Percentiles rank a stretch among this genome's conserved stretches.
Evolutionary conservation across 2,329 filamentous ascomycete species (phyloP).

Genomic region (Phyllosticta capitalensis): DNA sequence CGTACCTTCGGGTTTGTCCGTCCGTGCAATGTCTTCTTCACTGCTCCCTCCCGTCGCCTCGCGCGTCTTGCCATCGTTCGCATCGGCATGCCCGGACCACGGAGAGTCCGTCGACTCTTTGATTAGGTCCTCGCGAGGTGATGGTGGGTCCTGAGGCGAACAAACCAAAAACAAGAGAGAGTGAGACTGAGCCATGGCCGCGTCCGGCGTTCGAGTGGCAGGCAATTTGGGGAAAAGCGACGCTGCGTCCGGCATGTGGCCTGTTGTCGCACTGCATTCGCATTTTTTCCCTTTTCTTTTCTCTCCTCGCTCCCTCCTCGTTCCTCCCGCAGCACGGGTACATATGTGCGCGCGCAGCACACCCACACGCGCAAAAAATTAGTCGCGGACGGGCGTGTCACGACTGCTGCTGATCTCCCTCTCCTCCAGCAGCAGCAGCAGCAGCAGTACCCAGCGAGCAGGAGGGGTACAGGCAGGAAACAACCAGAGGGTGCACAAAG

Average conservation of each 20-base stretch:
- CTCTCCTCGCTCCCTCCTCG: background rate
- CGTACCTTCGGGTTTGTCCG: no score
- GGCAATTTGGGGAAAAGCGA: background rate
- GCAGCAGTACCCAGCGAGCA: background rate
- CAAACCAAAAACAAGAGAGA: no score
- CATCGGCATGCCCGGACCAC: no score
- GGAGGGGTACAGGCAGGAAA: background rate
- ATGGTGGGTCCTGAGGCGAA: no score
- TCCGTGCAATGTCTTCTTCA: no score
- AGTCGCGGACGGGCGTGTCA: background rate
- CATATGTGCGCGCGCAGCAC: background rate
- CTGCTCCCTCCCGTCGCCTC: no score
- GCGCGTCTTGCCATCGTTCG: no score
- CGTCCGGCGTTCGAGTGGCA: no score
- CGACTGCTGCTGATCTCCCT: background rate
- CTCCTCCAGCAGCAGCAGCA: background rate
- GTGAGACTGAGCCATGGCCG: no score
- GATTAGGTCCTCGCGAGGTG: no score
- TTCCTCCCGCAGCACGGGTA: background rate
- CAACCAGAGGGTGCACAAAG: background rate
- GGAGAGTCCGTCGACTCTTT: no score
- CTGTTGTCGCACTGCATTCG: background rate
- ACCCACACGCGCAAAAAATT: background rate
- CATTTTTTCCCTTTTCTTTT: background rate
- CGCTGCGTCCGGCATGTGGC: background rate